Conservation (phyloP, 1,139 yeast species). For the Scheffersomyces stambukii region DNA sequence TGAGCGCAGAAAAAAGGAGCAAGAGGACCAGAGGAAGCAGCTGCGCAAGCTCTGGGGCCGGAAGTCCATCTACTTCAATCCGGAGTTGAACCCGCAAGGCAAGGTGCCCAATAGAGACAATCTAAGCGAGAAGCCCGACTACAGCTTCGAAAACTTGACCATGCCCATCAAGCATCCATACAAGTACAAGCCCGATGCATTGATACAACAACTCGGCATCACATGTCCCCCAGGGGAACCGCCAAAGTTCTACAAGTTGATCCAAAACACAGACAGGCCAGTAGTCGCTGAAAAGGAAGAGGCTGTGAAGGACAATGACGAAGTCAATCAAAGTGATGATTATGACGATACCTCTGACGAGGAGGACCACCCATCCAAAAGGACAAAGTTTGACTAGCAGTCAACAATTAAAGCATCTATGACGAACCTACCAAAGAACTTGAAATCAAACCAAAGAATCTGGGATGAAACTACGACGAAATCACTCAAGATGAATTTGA, state of each 20-base stretch:
- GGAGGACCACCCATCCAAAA: no score
- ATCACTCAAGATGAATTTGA: no score
- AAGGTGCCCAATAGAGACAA: slow-evolving; percentile 27
- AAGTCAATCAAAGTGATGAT: no score
- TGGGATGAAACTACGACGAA: no score
- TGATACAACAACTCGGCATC: slow-evolving; percentile 21
- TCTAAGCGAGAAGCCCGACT: not conserved
- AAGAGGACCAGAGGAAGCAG: slow-evolving; percentile 16
- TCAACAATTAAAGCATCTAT: no score
- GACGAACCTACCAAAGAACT: no score
- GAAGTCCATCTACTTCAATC: slow-evolving; percentile 40
- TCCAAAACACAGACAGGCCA: slow-evolving; percentile 22
- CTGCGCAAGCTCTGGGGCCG: slow-evolving; percentile 38
- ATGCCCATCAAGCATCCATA: slow-evolving; percentile 18
- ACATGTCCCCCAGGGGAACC: slow-evolving; percentile 36
- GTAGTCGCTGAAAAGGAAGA: slow-evolving; percentile 1
- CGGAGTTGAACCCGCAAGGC: slow-evolving; percentile 45
- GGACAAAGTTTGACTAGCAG: no score
- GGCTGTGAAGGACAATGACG: slow-evolving; percentile 1
- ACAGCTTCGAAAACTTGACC: slow-evolving; percentile 20
- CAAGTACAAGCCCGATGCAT: slow-evolving; percentile 23
- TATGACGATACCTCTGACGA: no score
- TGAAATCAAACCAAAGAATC: no score
- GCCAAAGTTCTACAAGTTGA: slow-evolving; percentile 38
- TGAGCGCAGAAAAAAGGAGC: slow-evolving; percentile 14